Evolutionary conservation across 2,329 filamentous ascomycete genomes (phyloP).

Genomic region (Colletotrichum kahawae): DNA sequence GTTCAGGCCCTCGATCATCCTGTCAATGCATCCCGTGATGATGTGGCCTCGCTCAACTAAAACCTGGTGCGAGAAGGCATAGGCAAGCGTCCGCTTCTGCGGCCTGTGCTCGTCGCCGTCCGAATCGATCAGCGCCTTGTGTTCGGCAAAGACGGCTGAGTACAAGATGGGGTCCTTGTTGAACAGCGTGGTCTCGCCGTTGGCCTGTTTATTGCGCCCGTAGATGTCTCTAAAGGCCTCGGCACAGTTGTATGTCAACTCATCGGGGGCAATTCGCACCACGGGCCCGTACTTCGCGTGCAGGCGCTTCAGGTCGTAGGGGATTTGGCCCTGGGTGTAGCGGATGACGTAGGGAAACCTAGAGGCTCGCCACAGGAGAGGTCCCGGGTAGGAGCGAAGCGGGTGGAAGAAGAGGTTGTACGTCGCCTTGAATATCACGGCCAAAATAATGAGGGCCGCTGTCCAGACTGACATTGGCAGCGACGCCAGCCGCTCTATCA

Average conservation of each 20-base stretch:
- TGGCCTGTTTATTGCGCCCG: slow-evolving; percentile 18
- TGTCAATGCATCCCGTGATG: not conserved
- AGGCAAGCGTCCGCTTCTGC: not conserved
- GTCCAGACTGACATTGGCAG: not conserved
- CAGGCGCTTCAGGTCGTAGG: not conserved
- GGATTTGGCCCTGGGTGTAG: not conserved
- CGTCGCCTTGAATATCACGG: not conserved
- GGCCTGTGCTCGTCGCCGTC: not conserved
- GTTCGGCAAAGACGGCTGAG: not conserved
- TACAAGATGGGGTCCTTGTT: not conserved
- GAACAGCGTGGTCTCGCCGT: not conserved
- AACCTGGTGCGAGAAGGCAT: not conserved
- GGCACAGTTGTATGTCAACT: slow-evolving; percentile 28
- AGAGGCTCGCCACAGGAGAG: slow-evolving; percentile 1
- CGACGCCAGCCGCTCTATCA: not conserved
- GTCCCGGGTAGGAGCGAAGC: slow-evolving; percentile 33
- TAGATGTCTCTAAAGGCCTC: slow-evolving; percentile 45
- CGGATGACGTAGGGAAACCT: not conserved
- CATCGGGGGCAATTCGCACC: slow-evolving; percentile 42
- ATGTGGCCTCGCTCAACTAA: not conserved
- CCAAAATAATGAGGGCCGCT: not conserved
- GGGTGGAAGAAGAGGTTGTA: slow-evolving; percentile 39
- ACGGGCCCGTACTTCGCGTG: slow-evolving; percentile 32
- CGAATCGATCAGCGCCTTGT: not conserved
- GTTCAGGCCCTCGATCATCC: not conserved